Percentiles rank a stretch among this genome's conserved stretches.
Conservation (phyloP, 176 grass and related monocot species). For the Bolboschoenus planiculmis region DNA sequence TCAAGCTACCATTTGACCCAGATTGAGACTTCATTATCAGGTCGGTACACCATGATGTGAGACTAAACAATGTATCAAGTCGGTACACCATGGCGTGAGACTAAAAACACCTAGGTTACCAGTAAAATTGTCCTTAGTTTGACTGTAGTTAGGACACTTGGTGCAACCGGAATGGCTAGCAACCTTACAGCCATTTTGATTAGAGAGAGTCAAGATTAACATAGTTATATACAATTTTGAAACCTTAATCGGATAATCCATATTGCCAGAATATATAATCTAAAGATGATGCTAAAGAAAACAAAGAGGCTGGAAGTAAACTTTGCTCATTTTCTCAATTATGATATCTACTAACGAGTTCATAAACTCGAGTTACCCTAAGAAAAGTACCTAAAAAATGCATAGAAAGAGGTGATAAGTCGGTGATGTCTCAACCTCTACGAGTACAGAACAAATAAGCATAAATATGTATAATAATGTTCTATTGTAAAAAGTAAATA, state of each 20-base stretch:
- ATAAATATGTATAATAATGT: not conserved
- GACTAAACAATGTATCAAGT: no score
- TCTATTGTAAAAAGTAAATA: not conserved
- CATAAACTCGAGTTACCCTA: not conserved
- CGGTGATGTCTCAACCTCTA: not conserved
- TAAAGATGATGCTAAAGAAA: not conserved
- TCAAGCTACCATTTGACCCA: not conserved
- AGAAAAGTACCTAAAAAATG: not conserved
- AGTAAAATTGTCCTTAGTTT: not conserved
- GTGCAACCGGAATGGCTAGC: not conserved
- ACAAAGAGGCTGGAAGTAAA: not conserved
- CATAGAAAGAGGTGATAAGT: not conserved
- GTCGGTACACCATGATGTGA: not conserved
- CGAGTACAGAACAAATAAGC: not conserved
- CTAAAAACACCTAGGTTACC: not conserved
- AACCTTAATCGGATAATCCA: not conserved
- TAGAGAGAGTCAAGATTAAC: not conserved
- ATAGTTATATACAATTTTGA: not conserved
- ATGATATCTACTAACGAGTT: not conserved
- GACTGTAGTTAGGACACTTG: not conserved
- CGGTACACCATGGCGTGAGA: not conserved
- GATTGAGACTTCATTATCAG: not conserved
- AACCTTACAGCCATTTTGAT: not conserved
- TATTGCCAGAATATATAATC: not conserved
- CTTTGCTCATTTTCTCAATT: not conserved